Conservation (phyloP, 2,329 filamentous ascomycete species). For the Arthroderma uncinatum region DNA sequence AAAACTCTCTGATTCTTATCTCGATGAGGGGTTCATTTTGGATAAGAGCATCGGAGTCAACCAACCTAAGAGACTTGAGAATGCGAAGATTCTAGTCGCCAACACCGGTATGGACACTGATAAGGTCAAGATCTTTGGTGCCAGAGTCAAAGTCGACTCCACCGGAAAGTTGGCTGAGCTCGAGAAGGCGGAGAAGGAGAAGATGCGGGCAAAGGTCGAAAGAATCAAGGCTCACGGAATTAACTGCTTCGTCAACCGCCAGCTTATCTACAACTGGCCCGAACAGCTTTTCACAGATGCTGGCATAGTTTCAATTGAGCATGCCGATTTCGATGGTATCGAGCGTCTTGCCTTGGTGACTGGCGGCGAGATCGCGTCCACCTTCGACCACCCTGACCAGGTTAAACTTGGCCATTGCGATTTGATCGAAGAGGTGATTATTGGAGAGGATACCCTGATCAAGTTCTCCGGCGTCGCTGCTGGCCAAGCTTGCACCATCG, state of each 20-base stretch:
- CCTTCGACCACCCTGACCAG: slow-evolving; percentile 94
- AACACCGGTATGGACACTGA: slow-evolving; percentile 99
- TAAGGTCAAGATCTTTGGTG: slow-evolving; percentile 99
- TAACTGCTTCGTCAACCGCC: slow-evolving; percentile 99
- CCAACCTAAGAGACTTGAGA: slow-evolving; percentile 93
- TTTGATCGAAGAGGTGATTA: slow-evolving; percentile 93
- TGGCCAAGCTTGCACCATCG: slow-evolving; percentile 90
- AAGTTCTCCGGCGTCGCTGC: slow-evolving; percentile 94
- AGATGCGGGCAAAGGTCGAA: slow-evolving; percentile 99
- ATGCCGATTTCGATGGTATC: slow-evolving; percentile 97
- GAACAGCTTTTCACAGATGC: slow-evolving; percentile 97
- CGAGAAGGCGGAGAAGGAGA: slow-evolving; percentile 95
- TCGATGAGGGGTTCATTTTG: slow-evolving; percentile 95
- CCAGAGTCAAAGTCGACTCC: slow-evolving; percentile 88
- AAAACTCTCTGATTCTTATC: slow-evolving; percentile 93
- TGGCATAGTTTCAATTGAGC: slow-evolving; percentile 96
- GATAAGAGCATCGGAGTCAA: slow-evolving; percentile 99
- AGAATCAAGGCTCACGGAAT: slow-evolving; percentile 98
- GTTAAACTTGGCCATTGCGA: slow-evolving; percentile 95
- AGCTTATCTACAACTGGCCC: slow-evolving; percentile 99
- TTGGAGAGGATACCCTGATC: slow-evolving; percentile 94
- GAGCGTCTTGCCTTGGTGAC: slow-evolving; percentile 91
- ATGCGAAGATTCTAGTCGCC: slow-evolving; percentile 94
- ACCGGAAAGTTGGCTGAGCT: slow-evolving; percentile 96
- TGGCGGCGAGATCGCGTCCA: slow-evolving; percentile 92